Conservation (phyloP, 1,284 basidiomycete species). For the Schizophyllum amplum region DNA sequence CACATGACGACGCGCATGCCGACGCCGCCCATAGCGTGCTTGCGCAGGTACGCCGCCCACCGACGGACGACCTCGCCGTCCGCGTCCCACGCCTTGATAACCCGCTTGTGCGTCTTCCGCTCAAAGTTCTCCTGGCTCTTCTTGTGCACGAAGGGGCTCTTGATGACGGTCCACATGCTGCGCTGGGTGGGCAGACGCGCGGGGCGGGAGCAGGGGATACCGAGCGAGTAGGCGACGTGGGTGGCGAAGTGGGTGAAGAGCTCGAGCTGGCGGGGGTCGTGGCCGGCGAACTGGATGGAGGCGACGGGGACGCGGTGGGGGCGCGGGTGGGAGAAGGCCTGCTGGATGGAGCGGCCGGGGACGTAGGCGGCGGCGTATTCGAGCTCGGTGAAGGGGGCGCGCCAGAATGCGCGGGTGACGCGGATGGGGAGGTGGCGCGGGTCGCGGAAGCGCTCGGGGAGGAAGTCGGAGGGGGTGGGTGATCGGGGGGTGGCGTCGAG, state of each 20-base stretch:
- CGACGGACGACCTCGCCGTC: slow-evolving; percentile 72
- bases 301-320: slow-evolving; percentile 79
- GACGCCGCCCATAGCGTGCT: slow-evolving; percentile 78
- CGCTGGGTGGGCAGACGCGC: slow-evolving; percentile 71
- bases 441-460: background rate
- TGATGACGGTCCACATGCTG: slow-evolving; percentile 81
- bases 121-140: slow-evolving; percentile 97
- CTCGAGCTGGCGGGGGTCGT: slow-evolving; percentile 62
- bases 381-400: slow-evolving; percentile 25
- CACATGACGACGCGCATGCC: slow-evolving; percentile 80
- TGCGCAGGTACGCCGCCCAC: slow-evolving; percentile 77
- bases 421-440: background rate
- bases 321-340: slow-evolving; percentile 46
- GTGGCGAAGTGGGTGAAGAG: slow-evolving; percentile 82
- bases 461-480: background rate
- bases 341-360: slow-evolving; percentile 49
- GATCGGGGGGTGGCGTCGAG: background rate
- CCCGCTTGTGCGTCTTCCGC: slow-evolving; percentile 73
- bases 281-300: slow-evolving; percentile 76
- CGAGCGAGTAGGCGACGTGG: slow-evolving; percentile 78
- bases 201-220: slow-evolving; percentile 72
- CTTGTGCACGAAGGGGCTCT: slow-evolving; percentile 89
- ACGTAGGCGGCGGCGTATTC: slow-evolving; percentile 44
- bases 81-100: slow-evolving; percentile 89
- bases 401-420: background rate